Conservation (phyloP, 192 early-diverging fungal genomes). For the Backusella parvicylindrica region DNA sequence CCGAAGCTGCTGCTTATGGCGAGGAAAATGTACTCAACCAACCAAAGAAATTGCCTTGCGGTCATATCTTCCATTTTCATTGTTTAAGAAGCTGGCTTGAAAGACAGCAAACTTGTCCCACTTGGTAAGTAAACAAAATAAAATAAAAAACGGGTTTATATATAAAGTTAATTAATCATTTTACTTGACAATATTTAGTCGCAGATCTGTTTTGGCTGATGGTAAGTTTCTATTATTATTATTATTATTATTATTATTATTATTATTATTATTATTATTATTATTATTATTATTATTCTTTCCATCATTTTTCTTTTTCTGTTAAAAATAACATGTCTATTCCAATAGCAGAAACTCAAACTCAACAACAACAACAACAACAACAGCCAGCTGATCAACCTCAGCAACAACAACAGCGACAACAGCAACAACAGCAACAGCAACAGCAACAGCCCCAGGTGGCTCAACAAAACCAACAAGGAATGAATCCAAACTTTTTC, state of each 20-base stretch:
- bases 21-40: slow-evolving; percentile 43
- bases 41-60: slow-evolving; percentile 94
- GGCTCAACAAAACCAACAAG: neutral
- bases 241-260: too few relatives aligned
- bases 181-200: slow-evolving; percentile 39
- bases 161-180: too few relatives aligned
- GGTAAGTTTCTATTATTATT: slow-evolving; percentile 13
- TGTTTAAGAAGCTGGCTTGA: slow-evolving; percentile 97
- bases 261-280: too few relatives aligned
- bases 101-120: slow-evolving; percentile 96
- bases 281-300: neutral
- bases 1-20: slow-evolving; percentile 20
- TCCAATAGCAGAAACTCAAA: slow-evolving; percentile 8
- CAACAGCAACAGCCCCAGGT: slow-evolving; percentile 10
- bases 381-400: neutral
- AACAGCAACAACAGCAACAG: slow-evolving; percentile 14
- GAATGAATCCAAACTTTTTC: neutral
- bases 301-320: neutral
- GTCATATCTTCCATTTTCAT: slow-evolving; percentile 97
- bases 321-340: neutral
- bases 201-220: slow-evolving; percentile 44
- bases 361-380: neutral
- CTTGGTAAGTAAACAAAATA: slow-evolving; percentile 61
- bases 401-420: neutral
- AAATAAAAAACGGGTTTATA: neutral